These are phyloP conservation scores for Curvularia lunata DNA, from an alignment of 2,329 filamentous ascomycete genomes.

Conservation along the genomic window DNA sequence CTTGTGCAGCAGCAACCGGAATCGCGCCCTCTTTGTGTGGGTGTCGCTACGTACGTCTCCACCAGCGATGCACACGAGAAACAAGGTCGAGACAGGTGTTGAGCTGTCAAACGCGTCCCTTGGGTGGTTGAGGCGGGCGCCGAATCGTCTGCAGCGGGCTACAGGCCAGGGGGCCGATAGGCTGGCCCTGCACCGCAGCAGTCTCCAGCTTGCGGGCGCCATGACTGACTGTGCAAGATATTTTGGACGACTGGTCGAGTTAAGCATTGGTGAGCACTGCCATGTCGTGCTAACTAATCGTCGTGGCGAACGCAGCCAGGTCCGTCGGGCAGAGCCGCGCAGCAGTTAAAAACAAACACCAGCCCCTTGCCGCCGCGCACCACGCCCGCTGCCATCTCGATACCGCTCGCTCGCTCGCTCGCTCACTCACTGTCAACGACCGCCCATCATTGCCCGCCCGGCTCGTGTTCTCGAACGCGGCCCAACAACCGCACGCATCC, in stretches of 20 bases:
- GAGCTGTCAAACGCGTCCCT: background rate
- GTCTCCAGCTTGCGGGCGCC: conserved; percentile 28
- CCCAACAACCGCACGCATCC: conserved; percentile 24
- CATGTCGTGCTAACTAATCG: background rate
- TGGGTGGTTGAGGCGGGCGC: background rate
- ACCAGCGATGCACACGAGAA: background rate
- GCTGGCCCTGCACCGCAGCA: conserved; percentile 24
- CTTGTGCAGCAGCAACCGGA: background rate
- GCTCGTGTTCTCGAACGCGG: conserved; percentile 30
- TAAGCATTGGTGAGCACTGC: conserved; percentile 21
- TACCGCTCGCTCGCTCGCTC: too few species aligned
- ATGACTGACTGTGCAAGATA: conserved; percentile 3
- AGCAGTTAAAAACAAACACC: background rate
- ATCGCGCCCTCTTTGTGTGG: too few species aligned
- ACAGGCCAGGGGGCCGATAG: conserved; percentile 18
- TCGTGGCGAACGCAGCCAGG: background rate
- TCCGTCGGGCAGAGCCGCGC: background rate
- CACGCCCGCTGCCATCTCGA: background rate
- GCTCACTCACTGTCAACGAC: too few species aligned
- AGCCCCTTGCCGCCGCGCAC: background rate
- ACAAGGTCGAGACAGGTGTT: background rate
- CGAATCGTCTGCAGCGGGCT: conserved; percentile 19
- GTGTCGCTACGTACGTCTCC: too few species aligned
- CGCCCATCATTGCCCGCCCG: background rate
- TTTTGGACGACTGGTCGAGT: conserved; percentile 17